phyloP scores from a whole-genome alignment of 139 green algal genomes.

The Tetradesmus lagerheimii region DNA sequence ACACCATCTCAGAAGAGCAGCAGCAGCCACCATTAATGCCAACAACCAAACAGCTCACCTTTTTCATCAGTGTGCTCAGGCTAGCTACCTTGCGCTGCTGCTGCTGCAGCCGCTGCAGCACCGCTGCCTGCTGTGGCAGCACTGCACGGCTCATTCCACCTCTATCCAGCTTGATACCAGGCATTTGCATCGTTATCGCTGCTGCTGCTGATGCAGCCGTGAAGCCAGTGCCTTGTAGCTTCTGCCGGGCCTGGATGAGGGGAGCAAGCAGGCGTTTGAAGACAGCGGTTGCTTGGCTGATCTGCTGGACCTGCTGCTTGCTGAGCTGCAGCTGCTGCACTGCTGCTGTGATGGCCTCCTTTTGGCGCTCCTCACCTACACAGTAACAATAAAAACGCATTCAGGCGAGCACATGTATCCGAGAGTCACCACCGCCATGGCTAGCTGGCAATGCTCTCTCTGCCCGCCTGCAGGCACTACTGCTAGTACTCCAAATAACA shows the following conservation, averaged over 20 bases:
- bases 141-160: neutral
- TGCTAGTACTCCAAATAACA: no score
- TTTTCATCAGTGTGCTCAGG: slow-evolving; percentile 5
- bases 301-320: slow-evolving; percentile 15
- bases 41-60: neutral
- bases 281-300: neutral
- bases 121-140: neutral
- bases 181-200: neutral
- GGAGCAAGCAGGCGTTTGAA: slow-evolving; percentile 31
- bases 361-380: neutral
- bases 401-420: no score
- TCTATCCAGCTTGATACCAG: neutral
- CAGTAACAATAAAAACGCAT: no score
- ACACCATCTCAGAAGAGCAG: no score
- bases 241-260: neutral
- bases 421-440: no score
- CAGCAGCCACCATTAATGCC: no score
- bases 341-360: neutral
- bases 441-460: no score
- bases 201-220: neutral
- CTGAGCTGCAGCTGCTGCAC: neutral
- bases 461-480: no score
- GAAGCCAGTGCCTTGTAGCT: slow-evolving; percentile 1
- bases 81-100: neutral
- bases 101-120: neutral